Conservation (phyloP, 2,329 filamentous ascomycete genomes). For the Sclerotinia borealis region DNA sequence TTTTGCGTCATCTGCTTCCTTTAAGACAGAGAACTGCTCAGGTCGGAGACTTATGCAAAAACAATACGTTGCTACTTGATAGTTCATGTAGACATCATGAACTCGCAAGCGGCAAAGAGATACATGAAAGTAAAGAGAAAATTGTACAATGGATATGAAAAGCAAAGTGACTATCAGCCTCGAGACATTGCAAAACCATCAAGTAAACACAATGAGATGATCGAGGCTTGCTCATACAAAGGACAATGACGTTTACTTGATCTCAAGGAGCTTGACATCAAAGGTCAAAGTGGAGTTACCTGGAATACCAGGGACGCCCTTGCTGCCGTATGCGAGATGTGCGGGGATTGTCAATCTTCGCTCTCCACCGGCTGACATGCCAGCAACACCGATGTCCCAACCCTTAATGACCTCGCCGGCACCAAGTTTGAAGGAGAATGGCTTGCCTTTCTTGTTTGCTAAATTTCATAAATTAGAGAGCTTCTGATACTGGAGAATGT, state of each 20-base stretch:
- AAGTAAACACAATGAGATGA: conserved; percentile 10
- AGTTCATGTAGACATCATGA: conserved; percentile 1
- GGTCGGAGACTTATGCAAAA: conserved; percentile 33
- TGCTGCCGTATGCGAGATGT: conserved; percentile 82
- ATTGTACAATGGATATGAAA: conserved; percentile 29
- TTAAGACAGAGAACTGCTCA: conserved; percentile 26
- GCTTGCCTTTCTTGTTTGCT: conserved; percentile 99
- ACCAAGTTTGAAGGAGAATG: conserved; percentile 93
- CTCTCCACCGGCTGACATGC: conserved; percentile 92
- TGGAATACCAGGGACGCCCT: conserved; percentile 77
- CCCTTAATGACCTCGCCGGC: conserved; percentile 96
- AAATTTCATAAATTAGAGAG: conserved; percentile 14
- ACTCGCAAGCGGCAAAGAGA: conserved; percentile 13
- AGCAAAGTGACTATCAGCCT: conserved; percentile 16
- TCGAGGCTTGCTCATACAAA: background rate
- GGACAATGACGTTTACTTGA: conserved; percentile 55
- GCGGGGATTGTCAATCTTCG: conserved; percentile 86
- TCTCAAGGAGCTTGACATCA: conserved; percentile 80
- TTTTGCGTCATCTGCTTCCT: conserved; percentile 27
- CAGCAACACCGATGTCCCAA: conserved; percentile 90
- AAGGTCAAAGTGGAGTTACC: conserved; percentile 87
- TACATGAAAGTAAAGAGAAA: conserved; percentile 18
- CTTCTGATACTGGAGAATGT: background rate
- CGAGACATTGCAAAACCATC: conserved; percentile 16
- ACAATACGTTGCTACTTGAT: conserved; percentile 13